Conservation (phyloP, 306 rosid species). For the Quercus agrifolia region DNA sequence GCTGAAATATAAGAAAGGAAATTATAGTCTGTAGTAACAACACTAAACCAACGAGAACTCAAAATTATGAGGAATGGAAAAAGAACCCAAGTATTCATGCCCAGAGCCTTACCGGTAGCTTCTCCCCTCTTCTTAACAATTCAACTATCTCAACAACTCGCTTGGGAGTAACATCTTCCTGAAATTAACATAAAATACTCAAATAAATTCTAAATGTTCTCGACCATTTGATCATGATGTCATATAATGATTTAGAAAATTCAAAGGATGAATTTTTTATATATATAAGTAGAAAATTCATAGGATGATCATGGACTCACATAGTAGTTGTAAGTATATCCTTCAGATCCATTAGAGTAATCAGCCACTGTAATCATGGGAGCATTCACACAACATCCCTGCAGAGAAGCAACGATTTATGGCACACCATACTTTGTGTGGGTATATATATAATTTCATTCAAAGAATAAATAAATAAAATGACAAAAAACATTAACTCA, state of each 20-base stretch:
- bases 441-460: background rate
- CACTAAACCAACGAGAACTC: background rate
- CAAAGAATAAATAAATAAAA: too few species aligned
- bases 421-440: constrained; percentile 1
- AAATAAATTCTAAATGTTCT: background rate
- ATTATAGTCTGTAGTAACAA: background rate
- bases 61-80: background rate
- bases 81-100: background rate
- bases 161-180: constrained; percentile 96
- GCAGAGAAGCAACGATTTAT: constrained; percentile 31
- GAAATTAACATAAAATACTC: constrained; percentile 25
- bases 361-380: constrained; percentile 99
- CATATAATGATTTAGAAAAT: background rate
- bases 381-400: constrained; percentile 98
- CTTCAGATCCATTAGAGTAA: constrained; percentile 92
- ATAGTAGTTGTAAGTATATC: constrained; percentile 84
- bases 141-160: constrained; percentile 83
- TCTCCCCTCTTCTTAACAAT: constrained; percentile 75
- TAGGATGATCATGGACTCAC: constrained; percentile 38
- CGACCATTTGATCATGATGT: background rate
- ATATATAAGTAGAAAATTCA: background rate
- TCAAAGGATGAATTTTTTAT: background rate
- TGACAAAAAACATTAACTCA: background rate
- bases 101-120: constrained; percentile 74
- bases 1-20: constrained; percentile 37